Evolutionary conservation across 2,329 filamentous ascomycete species (phyloP), one percentile per base, ranked within the genome.

Genomic region (Plenodomus biglobosus): DNA sequence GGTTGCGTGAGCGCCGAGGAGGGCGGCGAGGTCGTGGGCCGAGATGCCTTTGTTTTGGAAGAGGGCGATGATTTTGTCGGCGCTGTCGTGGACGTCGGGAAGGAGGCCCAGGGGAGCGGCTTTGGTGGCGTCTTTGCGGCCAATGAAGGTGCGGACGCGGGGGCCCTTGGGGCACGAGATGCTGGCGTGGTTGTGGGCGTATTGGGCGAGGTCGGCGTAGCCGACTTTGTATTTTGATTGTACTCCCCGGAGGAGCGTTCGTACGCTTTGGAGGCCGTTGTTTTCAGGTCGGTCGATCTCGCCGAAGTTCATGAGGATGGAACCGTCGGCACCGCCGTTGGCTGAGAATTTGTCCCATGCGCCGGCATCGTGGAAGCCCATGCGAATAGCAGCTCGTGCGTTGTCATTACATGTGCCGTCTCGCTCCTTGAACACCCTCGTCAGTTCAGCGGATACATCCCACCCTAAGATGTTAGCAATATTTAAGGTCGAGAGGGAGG

Each of bases 151-250:
- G 15, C 72, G 64, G 32, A 82, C 75, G 10, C 74, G 72, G 2
- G 80, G 80, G 0, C 80, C 80, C n/a, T 78, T 69, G 1, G 80
- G 76, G 42, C 80, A 80, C 18, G 73, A 71, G 2, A 78, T 73
- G 3, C 78, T 77, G 3, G 76, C 79, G 35, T 78, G 40, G 69
- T 71, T 65, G 71, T 63, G 61, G 2, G 74, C 78, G 41, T 80
- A 76, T 59, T 81, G 78, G 35, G 81, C 77, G 17, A 83, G 67
- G 62, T 84, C 80, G 16, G 80, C 80, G 53, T 79, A 77, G 10
- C 73, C 69, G n/a, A 81, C 72, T 15, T 70, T 65, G 49, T 74
- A 77, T 46, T 74, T 70, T 17, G 58, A 50, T 43, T 73, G 73
- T 56, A 79, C 73, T 1, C 52, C 48, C 32, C 66, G 62, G 3